phyloP scores from a whole-genome alignment of 2,329 filamentous ascomycete genomes.

The Didymella exigua region DNA sequence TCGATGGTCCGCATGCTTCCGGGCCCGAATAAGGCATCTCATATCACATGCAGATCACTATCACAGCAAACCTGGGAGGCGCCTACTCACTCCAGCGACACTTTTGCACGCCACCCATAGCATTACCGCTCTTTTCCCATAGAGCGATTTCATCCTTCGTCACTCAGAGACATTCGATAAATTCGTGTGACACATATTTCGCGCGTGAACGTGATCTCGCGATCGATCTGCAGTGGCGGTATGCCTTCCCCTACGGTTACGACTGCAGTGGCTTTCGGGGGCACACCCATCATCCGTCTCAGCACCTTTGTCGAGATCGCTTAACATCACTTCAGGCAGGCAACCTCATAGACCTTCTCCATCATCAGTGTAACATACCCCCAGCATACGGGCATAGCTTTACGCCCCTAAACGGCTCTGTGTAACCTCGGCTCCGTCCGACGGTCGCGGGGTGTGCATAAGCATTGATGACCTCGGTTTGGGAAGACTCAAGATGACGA shows the following conservation, averaged over 20 bases:
- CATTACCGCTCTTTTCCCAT: not conserved
- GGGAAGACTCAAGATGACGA: not conserved
- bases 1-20: not conserved
- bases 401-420: not conserved
- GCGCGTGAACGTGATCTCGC: not conserved
- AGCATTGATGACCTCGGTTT: not conserved
- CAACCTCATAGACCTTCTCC: not conserved
- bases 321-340: not conserved
- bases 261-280: not conserved
- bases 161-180: constrained; percentile 1
- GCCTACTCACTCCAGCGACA: not conserved
- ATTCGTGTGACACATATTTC: not conserved
- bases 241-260: not conserved
- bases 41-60: not conserved
- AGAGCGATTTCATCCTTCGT: not conserved
- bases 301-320: not conserved
- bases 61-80: not conserved
- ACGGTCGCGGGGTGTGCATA: not conserved
- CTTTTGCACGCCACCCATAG: not conserved
- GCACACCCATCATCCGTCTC: constrained; percentile 6
- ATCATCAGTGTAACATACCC: constrained; percentile 11
- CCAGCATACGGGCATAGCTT: not conserved
- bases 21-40: not conserved
- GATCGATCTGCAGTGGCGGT: not conserved
- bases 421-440: constrained; percentile 11